Conservation (phyloP, 179 eudicot species). For the Spergularia azorica region DNA sequence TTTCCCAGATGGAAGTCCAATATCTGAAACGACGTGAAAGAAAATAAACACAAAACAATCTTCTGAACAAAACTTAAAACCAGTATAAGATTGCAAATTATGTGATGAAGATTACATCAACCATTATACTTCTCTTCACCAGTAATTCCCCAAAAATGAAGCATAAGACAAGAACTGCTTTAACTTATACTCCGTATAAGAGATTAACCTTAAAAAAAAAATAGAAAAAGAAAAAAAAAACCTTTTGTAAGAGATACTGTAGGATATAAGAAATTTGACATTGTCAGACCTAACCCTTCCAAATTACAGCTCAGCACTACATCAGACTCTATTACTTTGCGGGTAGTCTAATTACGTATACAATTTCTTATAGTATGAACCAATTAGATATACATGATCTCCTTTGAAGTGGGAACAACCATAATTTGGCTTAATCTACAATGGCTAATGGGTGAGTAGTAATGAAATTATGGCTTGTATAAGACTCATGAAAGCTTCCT, state of each 20-base stretch:
- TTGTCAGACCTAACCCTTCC: background rate
- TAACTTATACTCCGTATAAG: too few relatives aligned
- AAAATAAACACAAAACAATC: background rate
- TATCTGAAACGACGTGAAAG: slow-evolving; percentile 47
- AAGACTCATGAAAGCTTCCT: background rate
- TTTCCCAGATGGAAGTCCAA: slow-evolving; percentile 96
- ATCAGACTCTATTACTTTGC: background rate
- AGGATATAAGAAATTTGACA: background rate
- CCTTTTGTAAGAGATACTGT: background rate
- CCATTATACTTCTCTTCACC: background rate
- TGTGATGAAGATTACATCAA: background rate
- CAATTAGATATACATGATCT: background rate
- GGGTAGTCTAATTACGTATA: too few relatives aligned
- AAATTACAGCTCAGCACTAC: background rate
- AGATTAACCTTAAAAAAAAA: too few relatives aligned
- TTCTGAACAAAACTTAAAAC: background rate
- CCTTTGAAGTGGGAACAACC: too few relatives aligned
- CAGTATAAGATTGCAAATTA: background rate
- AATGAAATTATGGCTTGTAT: background rate
- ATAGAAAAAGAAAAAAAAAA: background rate
- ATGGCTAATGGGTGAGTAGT: background rate
- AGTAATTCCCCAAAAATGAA: background rate
- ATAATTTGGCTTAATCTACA: background rate
- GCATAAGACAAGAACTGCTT: background rate
- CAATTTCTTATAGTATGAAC: too few relatives aligned